Evolutionary conservation across 352 stramenopile genomes (phyloP).

Genomic region (Elongisporangium undulatum): DNA sequence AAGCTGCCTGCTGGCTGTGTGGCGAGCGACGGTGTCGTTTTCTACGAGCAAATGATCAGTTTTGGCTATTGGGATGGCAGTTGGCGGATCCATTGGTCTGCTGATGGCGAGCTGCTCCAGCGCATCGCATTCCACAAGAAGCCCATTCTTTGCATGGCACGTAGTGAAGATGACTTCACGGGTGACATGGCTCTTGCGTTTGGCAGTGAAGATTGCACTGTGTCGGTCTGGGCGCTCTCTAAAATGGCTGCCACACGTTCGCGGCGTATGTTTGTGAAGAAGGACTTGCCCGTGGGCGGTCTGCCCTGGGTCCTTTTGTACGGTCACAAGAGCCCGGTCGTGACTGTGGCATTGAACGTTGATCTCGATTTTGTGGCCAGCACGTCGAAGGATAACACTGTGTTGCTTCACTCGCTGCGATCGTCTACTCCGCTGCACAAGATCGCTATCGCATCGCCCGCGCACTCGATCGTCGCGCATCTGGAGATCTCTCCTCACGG

Average conservation of each 20-base stretch:
- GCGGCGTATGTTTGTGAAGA: conserved; percentile 83
- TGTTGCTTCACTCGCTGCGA: conserved; percentile 75
- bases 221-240: conserved; percentile 83
- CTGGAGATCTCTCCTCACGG: conserved; percentile 73
- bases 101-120: conserved; percentile 78
- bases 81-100: conserved; percentile 86
- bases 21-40: conserved; percentile 75
- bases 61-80: conserved; percentile 86
- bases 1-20: conserved; percentile 70
- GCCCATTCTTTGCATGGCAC: conserved; percentile 81
- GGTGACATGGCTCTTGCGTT: conserved; percentile 80
- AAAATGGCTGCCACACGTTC: conserved; percentile 75
- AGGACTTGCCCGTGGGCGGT: conserved; percentile 72
- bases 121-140: conserved; percentile 88
- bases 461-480: conserved; percentile 51
- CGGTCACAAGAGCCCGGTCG: conserved; percentile 72
- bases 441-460: conserved; percentile 52
- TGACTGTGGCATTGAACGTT: conserved; percentile 77
- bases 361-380: conserved; percentile 82
- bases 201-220: conserved; percentile 81
- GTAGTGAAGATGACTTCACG: conserved; percentile 83
- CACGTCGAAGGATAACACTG: conserved; percentile 66
- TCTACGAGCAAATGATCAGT: conserved; percentile 89
- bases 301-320: conserved; percentile 78
- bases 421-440: conserved; percentile 69